phyloP scores from a whole-genome alignment of 164 flowering plant genomes.

The Nelumbo lutea region DNA sequence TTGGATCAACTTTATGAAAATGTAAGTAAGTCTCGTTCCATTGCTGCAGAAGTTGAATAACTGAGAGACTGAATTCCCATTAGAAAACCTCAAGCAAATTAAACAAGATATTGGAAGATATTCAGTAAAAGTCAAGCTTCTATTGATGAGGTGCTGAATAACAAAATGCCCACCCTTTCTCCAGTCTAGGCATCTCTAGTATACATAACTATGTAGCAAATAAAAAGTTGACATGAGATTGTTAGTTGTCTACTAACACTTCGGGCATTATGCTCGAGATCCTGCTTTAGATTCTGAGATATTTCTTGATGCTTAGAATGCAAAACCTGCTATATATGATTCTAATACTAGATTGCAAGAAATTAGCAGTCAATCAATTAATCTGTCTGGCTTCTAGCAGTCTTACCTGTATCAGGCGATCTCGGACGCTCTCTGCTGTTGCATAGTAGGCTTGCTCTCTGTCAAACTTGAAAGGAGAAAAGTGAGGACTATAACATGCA shows the following conservation, averaged over 20 bases:
- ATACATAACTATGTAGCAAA: not conserved
- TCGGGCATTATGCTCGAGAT: not conserved
- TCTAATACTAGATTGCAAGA: no score
- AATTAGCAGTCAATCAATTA: no score
- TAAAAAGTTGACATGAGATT: not conserved
- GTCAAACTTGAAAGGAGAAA: slow-evolving; percentile 84
- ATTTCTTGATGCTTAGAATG: not conserved
- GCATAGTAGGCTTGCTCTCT: slow-evolving; percentile 88
- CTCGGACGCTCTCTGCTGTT: slow-evolving; percentile 87
- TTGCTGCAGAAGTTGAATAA: slow-evolving; percentile 47
- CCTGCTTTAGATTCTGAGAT: not conserved
- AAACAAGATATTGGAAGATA: not conserved
- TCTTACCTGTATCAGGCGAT: slow-evolving; percentile 62
- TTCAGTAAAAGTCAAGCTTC: not conserved
- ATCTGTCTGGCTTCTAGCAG: not conserved
- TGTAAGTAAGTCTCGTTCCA: slow-evolving; percentile 92
- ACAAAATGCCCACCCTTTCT: not conserved
- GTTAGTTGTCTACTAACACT: not conserved
- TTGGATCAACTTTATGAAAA: slow-evolving; percentile 81
- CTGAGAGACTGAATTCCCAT: not conserved
- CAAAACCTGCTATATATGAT: no score
- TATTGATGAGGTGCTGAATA: not conserved
- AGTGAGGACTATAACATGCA: slow-evolving; percentile 79
- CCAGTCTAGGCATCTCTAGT: not conserved
- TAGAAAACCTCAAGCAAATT: not conserved